Percentiles rank a stretch among this genome's conserved stretches.
These are phyloP conservation scores for Alectoria sarmentosa DNA, from an alignment of 495 filamentous ascomycete species.

Conservation along the genomic window DNA sequence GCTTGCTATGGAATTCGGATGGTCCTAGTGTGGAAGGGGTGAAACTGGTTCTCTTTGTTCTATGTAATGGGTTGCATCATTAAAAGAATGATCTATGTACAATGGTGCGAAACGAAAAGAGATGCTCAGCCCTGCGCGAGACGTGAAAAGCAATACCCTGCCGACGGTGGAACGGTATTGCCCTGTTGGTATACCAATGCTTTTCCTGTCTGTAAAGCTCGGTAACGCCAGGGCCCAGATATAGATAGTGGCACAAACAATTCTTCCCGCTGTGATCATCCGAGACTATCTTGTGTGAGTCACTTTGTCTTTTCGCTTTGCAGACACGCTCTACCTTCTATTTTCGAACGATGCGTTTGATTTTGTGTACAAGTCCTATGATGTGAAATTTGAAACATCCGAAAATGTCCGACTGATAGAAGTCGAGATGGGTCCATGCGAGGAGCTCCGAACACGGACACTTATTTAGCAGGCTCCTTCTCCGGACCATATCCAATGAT, in stretches of 20 bases:
- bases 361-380: background rate
- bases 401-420: background rate
- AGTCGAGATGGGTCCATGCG: background rate
- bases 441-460: background rate
- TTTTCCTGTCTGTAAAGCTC: background rate
- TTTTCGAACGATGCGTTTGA: background rate
- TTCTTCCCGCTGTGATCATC: background rate
- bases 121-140: background rate
- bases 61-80: background rate
- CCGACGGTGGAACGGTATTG: background rate
- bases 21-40: background rate
- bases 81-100: background rate
- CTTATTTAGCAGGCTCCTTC: background rate
- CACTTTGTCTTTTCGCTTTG: background rate
- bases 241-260: background rate
- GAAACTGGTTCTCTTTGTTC: background rate
- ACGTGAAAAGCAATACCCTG: background rate
- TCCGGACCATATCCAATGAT: background rate
- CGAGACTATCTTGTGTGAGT: background rate
- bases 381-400: background rate
- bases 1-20: background rate
- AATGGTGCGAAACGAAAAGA: background rate
- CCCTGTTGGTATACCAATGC: slow-evolving; percentile 1
- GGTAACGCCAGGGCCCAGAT: background rate
- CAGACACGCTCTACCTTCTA: background rate